Percentiles rank a stretch among this genome's conserved stretches.
Conservation (phyloP, 306 rosid species). For the Alnus rubra region DNA sequence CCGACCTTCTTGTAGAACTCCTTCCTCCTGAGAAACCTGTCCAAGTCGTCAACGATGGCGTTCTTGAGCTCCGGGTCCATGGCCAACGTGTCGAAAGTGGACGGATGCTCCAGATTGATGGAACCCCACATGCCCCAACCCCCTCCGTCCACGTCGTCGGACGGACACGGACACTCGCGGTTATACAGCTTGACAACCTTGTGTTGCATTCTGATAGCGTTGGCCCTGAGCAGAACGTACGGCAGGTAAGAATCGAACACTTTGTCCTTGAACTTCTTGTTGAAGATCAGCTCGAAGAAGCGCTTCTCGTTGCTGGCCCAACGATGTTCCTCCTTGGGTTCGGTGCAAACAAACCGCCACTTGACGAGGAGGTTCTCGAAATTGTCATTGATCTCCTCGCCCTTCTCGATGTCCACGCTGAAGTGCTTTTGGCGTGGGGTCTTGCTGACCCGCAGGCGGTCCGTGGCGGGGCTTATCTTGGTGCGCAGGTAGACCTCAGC, state of each 20-base stretch:
- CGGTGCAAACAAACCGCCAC: too few relatives aligned
- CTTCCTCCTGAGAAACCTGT: background rate
- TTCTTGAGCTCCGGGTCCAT: background rate
- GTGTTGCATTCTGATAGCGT: background rate
- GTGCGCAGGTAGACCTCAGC: conserved; percentile 39
- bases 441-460: too few relatives aligned
- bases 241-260: background rate
- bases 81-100: background rate
- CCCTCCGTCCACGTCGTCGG: background rate
- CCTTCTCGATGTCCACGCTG: too few relatives aligned
- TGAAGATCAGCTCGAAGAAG: background rate
- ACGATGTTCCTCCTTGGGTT: background rate
- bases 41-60: background rate
- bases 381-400: too few relatives aligned
- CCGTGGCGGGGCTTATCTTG: conserved; percentile 9
- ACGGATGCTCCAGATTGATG: background rate
- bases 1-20: background rate
- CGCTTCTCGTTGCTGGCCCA: background rate
- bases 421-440: too few relatives aligned
- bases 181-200: background rate
- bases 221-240: background rate
- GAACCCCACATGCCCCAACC: background rate
- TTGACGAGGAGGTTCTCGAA: too few relatives aligned
- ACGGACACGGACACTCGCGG: background rate
- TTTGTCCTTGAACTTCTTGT: background rate